These are phyloP conservation scores for Tephrocybe rancida DNA, from an alignment of 768 basidiomycete species.

Conservation along the genomic window DNA sequence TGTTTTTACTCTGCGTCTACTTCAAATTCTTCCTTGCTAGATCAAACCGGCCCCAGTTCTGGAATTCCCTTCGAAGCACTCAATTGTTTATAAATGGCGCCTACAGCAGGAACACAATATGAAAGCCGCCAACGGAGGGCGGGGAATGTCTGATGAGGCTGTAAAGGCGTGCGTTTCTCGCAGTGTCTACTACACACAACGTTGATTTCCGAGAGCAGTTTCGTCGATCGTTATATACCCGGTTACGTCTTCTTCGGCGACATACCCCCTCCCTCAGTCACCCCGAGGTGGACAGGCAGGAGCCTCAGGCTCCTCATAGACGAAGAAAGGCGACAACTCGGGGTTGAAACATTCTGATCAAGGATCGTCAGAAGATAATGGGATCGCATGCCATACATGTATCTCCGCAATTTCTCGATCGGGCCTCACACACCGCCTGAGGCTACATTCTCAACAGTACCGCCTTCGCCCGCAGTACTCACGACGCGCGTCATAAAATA, in stretches of 20 bases:
- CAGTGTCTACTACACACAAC: not conserved
- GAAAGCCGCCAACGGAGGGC: slow-evolving; percentile 83
- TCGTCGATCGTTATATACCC: slow-evolving; percentile 92
- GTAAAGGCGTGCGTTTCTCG: slow-evolving; percentile 61
- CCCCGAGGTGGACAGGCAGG: slow-evolving; percentile 36
- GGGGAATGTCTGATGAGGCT: slow-evolving; percentile 82
- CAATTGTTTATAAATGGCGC: slow-evolving; percentile 85
- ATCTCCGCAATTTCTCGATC: too few species aligned
- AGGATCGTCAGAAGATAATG: too few species aligned
- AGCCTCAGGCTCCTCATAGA: slow-evolving; percentile 59
- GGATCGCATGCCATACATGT: too few species aligned
- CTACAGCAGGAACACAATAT: slow-evolving; percentile 88
- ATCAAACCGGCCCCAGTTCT: slow-evolving; percentile 24
- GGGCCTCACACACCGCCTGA: too few species aligned
- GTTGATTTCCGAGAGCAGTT: slow-evolving; percentile 43
- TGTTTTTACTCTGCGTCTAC: not conserved
- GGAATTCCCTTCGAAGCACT: slow-evolving; percentile 33
- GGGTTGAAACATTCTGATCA: slow-evolving; percentile 43
- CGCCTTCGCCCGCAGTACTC: too few species aligned
- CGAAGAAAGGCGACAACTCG: slow-evolving; percentile 49
- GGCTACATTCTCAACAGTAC: too few species aligned
- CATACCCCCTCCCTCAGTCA: slow-evolving; percentile 23
- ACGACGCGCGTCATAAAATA: too few species aligned
- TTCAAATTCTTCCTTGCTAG: slow-evolving; percentile 9
- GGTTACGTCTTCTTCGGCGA: slow-evolving; percentile 88